Evolutionary conservation across 2,329 filamentous ascomycete genomes (phyloP).

Genomic region (Chalara sp.): DNA sequence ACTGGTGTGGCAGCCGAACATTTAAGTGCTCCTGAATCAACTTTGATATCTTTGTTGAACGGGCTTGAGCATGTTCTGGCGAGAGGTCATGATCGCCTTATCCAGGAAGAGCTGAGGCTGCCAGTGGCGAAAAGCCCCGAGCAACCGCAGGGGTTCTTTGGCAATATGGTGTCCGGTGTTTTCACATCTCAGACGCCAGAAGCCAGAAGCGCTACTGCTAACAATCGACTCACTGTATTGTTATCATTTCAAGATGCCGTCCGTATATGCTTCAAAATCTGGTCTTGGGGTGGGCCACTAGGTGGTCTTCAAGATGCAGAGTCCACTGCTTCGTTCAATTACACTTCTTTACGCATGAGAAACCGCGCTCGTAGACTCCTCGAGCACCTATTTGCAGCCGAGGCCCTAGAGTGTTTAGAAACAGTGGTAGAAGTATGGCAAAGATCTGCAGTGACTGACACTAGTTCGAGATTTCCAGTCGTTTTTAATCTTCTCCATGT

Average conservation of each 20-base stretch:
- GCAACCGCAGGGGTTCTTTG: constrained; percentile 81
- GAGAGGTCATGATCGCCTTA: constrained; percentile 74
- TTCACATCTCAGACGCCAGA: constrained; percentile 74
- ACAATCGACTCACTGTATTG: constrained; percentile 85
- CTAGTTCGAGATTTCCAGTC: constrained; percentile 47
- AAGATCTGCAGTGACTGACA: constrained; percentile 38
- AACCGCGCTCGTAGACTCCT: constrained; percentile 82
- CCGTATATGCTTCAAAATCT: constrained; percentile 85
- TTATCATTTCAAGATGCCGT: constrained; percentile 97
- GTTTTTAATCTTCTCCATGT: constrained; percentile 86
- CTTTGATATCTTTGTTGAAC: constrained; percentile 79
- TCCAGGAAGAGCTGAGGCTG: constrained; percentile 66
- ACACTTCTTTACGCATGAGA: constrained; percentile 84
- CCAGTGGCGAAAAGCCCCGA: constrained; percentile 71
- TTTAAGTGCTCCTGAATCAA: constrained; percentile 56
- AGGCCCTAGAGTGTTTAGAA: constrained; percentile 89
- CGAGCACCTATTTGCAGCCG: constrained; percentile 87
- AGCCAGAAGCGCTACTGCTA: constrained; percentile 78
- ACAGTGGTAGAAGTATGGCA: constrained; percentile 84
- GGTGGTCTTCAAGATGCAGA: constrained; percentile 52
- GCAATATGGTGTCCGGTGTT: constrained; percentile 88
- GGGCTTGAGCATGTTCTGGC: constrained; percentile 88
- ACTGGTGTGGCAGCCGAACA: constrained; percentile 21
- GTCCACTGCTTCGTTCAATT: constrained; percentile 76
- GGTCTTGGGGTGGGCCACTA: constrained; percentile 81